These are phyloP conservation scores for Annona cherimola DNA, from an alignment of 164 flowering plant genomes.

Conservation along the genomic window DNA sequence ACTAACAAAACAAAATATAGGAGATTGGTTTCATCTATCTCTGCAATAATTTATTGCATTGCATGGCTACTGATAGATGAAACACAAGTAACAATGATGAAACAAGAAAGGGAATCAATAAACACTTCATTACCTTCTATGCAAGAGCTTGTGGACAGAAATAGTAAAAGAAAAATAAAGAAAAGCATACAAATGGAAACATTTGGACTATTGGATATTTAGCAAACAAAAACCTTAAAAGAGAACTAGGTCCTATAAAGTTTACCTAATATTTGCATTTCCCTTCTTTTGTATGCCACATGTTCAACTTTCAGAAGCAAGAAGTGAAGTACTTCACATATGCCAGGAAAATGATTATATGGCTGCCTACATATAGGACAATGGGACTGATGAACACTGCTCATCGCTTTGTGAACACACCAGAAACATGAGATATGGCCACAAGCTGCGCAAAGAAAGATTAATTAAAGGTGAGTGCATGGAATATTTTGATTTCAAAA, in stretches of 20 bases:
- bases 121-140: not conserved
- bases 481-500: not conserved
- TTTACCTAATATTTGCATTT: slow-evolving; percentile 51
- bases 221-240: not conserved
- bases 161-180: not conserved
- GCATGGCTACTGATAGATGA: not conserved
- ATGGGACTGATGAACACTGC: slow-evolving; percentile 31
- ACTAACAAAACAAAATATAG: no score
- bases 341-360: slow-evolving; percentile 65
- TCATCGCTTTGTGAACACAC: slow-evolving; percentile 75
- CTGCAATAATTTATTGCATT: no score
- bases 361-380: slow-evolving; percentile 73
- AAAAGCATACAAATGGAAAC: not conserved
- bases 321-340: slow-evolving; percentile 64
- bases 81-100: not conserved
- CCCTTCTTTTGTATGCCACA: slow-evolving; percentile 53
- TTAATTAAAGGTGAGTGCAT: not conserved
- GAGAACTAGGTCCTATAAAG: not conserved
- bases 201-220: not conserved
- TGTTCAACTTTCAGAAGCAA: slow-evolving; percentile 69
- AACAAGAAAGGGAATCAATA: not conserved
- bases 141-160: not conserved
- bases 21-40: no score
- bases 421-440: slow-evolving; percentile 93
- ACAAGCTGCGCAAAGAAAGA: slow-evolving; percentile 51